A percentile compares a stretch with the other conserved stretches of the same genome.
Conservation (phyloP, 306 rosid species). For the Sindora glabra region DNA sequence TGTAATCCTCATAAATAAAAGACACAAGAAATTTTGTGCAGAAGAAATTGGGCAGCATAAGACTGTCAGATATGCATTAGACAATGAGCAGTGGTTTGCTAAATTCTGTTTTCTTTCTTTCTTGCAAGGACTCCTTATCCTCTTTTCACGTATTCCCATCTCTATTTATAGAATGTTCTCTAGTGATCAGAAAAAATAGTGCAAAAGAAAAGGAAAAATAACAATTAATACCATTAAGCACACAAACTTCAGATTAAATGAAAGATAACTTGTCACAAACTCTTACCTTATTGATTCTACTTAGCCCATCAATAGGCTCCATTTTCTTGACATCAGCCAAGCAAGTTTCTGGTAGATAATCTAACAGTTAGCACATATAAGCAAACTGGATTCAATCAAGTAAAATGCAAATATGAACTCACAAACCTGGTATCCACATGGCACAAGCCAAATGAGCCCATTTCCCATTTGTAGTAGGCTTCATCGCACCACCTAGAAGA, state of each 20-base stretch:
- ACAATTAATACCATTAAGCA: too few relatives aligned
- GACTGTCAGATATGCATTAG: too few relatives aligned
- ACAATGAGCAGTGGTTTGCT: too few relatives aligned
- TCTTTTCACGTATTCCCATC: too few relatives aligned
- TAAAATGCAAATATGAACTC: constrained; percentile 14
- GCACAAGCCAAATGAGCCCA: constrained; percentile 99
- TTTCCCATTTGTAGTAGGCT: constrained; percentile 95
- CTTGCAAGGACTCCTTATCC: too few relatives aligned
- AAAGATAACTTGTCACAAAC: not conserved
- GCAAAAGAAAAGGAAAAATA: not conserved
- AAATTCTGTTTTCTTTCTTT: too few relatives aligned
- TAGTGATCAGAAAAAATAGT: not conserved
- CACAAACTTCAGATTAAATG: too few relatives aligned
- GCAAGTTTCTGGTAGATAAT: constrained; percentile 76
- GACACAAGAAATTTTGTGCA: constrained; percentile 12
- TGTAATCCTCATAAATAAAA: not conserved
- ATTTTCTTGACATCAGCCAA: constrained; percentile 89
- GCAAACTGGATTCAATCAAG: not conserved
- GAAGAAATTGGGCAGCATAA: constrained; percentile 1
- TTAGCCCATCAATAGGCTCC: constrained; percentile 97
- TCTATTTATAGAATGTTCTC: too few relatives aligned
- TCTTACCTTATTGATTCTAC: constrained; percentile 79
- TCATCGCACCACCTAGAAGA: constrained; percentile 95
- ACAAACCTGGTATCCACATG: constrained; percentile 98
- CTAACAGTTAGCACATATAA: constrained; percentile 23